Base-by-base conservation (phyloP, 768 basidiomycete species). In the Asterophora parasitica region DNA sequence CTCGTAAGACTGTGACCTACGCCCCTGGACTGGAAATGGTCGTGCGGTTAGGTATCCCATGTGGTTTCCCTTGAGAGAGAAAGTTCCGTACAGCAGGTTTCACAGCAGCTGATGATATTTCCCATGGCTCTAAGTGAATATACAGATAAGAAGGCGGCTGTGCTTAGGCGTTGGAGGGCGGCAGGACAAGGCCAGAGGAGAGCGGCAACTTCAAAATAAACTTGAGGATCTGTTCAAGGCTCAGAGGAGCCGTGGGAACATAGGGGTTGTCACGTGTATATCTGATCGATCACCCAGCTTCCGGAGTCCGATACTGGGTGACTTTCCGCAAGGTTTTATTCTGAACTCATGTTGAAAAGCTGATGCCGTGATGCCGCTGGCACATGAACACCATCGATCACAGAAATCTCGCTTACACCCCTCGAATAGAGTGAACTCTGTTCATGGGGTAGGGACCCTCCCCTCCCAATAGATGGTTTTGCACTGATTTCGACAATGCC, bases 1-100 rank as follows among this genome's bases (percentile, higher is more conserved):
- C 62, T 93, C 90, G 61, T 92, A 92, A 42, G 85, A 76, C 66
- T 91, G 88, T 56, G 88, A 86, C 76, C 78, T 85, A 64, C 84
- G 85, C 62, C 88, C 85, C 56, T 77, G 79, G 65, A 90, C 89
- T 92, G 35, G 46, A 20, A 46, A 41, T 48, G 42, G 49, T 56
- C 40, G 48, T 44, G 53, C 50, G 17, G 47, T 60, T 42, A 65
- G 54, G 47, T 49, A 30, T 50, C 57, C 50, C 55, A 57, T 42
- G 43, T 35, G 26, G 28, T 42, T 33, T 35, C 16, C 23, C 23
- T 26, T 47, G 30, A 53, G 19, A 44, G 38, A 53, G 52, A 45
- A 49, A 50, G 34, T 35, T 16, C 73, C 86, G 48, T 67, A 88
- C 88, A 84, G 71, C 89, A 91, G 46, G 77, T 85, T 59, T 88